Evolutionary conservation across 2,329 filamentous ascomycete species (phyloP), one percentile per base, ranked within the genome.

Genomic region (Fusarium pseudocircinatum): DNA sequence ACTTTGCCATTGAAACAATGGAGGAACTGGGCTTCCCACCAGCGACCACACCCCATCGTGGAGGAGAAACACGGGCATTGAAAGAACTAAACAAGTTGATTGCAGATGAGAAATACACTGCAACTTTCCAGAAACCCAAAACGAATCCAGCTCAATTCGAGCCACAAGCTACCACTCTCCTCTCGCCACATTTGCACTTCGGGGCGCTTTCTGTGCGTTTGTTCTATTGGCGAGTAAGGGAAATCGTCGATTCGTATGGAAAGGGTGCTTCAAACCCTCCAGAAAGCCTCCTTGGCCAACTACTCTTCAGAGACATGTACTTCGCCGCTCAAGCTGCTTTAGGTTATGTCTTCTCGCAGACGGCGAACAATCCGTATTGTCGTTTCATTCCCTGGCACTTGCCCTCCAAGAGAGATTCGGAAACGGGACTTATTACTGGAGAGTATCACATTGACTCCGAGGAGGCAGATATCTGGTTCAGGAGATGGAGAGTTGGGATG

Each of bases 241-340:
- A 91, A 32, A 86, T 92, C 2, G 85, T 93, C 6, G 82, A 87
- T 9, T 83, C 84, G 16, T 90, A 89, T 75, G 87, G 87, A 39
- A 85, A 85, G 39, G 85, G 85, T 6, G 88, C 88, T 6, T 91
- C 89, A 13, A 83, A 85, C 32, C 90, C 91, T 2, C 93, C 93
- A 0, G 89, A 89, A n/a, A 93, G 89, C 69, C 81, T 95, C 22
- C 90, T 87, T 0, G 93, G 93, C 6, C 93, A 95, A 75, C 82
- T 95, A 3, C 84, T 94, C 16, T 95, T 95, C 80, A 87, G 93
- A 22, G 93, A 95, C 78, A 95, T 95, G 93, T 95, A 95, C 81
- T 95, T 95, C 75, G 92, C 88, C 20, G 92, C 93, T 0, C 92
- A 95, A 78, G 92, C 92, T 2, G 86, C 88, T 0, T 83, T 94